phyloP scores from a whole-genome alignment of 2,329 filamentous ascomycete species.

The Epichloe elymi region DNA sequence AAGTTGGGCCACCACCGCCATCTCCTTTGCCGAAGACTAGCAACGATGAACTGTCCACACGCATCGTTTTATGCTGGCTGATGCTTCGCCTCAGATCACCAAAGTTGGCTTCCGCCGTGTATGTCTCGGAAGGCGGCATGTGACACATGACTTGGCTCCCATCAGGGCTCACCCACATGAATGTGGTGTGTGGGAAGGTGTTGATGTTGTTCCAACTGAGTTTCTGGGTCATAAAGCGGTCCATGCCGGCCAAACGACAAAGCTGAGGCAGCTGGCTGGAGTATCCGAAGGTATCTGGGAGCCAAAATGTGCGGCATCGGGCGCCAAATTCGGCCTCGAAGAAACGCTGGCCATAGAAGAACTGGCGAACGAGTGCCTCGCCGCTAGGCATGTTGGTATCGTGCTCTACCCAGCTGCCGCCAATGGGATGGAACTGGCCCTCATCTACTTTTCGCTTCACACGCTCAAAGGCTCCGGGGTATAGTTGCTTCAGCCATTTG shows the following conservation, averaged over 20 bases:
- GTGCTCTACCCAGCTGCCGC: constrained; percentile 97
- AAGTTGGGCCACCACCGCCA: constrained; percentile 88
- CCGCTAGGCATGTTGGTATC: constrained; percentile 96
- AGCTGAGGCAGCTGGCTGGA: constrained; percentile 89
- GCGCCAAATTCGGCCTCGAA: constrained; percentile 88
- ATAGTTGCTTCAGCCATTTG: constrained; percentile 88
- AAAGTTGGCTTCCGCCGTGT: constrained; percentile 88
- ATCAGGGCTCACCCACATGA: constrained; percentile 95
- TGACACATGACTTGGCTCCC: constrained; percentile 95
- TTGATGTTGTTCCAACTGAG: constrained; percentile 99
- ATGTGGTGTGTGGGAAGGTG: constrained; percentile 95
- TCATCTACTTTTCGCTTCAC: constrained; percentile 86
- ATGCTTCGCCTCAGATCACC: constrained; percentile 86
- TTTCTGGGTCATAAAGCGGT: constrained; percentile 93
- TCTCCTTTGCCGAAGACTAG: constrained; percentile 95
- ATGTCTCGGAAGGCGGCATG: constrained; percentile 92
- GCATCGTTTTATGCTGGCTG: constrained; percentile 87
- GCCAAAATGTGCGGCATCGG: constrained; percentile 86
- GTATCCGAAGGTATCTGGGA: constrained; percentile 97
- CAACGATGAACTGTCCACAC: constrained; percentile 80
- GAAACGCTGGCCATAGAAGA: constrained; percentile 88
- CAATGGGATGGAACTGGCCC: constrained; percentile 86
- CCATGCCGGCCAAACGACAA: constrained; percentile 90
- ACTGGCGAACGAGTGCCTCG: constrained; percentile 86
- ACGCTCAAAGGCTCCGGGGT: constrained; percentile 77